Conservation (phyloP, 2,329 filamentous ascomycete species). For the Bipolaris sorokiniana region DNA sequence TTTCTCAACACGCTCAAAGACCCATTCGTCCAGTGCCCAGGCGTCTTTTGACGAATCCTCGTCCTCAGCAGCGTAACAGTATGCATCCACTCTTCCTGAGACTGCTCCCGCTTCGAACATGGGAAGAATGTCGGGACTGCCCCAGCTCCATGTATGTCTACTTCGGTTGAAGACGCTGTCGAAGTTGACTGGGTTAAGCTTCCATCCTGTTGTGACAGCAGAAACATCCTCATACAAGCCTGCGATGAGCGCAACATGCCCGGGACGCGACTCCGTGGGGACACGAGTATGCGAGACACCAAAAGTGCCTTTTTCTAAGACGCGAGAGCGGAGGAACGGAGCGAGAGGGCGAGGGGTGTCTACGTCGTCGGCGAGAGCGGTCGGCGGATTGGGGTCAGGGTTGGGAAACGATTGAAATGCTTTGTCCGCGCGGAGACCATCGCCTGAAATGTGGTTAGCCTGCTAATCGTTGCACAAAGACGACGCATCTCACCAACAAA, state of each 20-base stretch:
- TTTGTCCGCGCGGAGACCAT: slow-evolving; percentile 96
- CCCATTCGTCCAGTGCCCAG: slow-evolving; percentile 84
- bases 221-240: slow-evolving; percentile 98
- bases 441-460: slow-evolving; percentile 60
- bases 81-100: slow-evolving; percentile 84
- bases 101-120: slow-evolving; percentile 97
- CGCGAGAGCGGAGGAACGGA: slow-evolving; percentile 86
- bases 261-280: slow-evolving; percentile 93
- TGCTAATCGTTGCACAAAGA: not conserved
- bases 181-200: slow-evolving; percentile 96
- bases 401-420: slow-evolving; percentile 93
- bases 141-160: slow-evolving; percentile 98
- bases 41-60: slow-evolving; percentile 91
- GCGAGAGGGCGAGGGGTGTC: slow-evolving; percentile 80
- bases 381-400: slow-evolving; percentile 69
- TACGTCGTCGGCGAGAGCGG: slow-evolving; percentile 63
- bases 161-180: slow-evolving; percentile 99
- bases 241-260: slow-evolving; percentile 95
- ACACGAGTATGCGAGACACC: slow-evolving; percentile 97
- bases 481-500: slow-evolving; percentile 73
- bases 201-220: slow-evolving; percentile 96
- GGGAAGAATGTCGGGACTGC: slow-evolving; percentile 92
- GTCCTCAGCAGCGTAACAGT: slow-evolving; percentile 79
- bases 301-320: slow-evolving; percentile 90
- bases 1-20: slow-evolving; percentile 90